These are phyloP conservation scores for Zopfia rhizophila DNA, from an alignment of 2,329 filamentous ascomycete genomes.

Conservation along the genomic window DNA sequence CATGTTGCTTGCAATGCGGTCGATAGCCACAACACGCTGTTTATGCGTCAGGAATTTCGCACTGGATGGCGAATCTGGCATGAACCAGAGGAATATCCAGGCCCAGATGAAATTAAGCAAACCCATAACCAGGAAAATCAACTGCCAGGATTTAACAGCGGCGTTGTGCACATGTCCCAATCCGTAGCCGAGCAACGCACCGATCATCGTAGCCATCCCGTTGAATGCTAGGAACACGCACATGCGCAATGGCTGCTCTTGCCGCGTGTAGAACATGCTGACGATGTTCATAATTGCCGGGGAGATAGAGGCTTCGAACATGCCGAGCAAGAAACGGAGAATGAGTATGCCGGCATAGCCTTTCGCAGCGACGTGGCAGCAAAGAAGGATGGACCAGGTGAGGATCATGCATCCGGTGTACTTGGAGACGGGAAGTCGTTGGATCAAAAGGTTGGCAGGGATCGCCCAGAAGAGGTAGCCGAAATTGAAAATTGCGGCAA, in stretches of 20 bases:
- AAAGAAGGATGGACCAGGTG: slow-evolving; percentile 58
- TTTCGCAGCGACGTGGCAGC: slow-evolving; percentile 50
- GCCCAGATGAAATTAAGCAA: slow-evolving; percentile 50
- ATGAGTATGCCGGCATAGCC: slow-evolving; percentile 49
- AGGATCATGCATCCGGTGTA: slow-evolving; percentile 52
- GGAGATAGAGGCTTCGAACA: slow-evolving; percentile 49
- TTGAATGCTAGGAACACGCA: slow-evolving; percentile 56
- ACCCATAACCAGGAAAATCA: slow-evolving; percentile 52
- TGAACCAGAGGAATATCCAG: slow-evolving; percentile 46
- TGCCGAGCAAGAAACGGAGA: slow-evolving; percentile 48
- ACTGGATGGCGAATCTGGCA: slow-evolving; percentile 50
- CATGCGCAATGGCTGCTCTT: slow-evolving; percentile 57
- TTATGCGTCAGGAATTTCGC: slow-evolving; percentile 52
- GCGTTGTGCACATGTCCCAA: slow-evolving; percentile 42
- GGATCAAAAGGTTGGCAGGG: slow-evolving; percentile 52
- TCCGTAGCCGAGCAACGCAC: slow-evolving; percentile 48
- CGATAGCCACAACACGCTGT: slow-evolving; percentile 52
- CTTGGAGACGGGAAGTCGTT: slow-evolving; percentile 48
- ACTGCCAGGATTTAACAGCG: slow-evolving; percentile 45
- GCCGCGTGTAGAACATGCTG: slow-evolving; percentile 48
- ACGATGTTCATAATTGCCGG: slow-evolving; percentile 53
- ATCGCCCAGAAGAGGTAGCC: slow-evolving; percentile 56
- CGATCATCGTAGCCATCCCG: slow-evolving; percentile 51
- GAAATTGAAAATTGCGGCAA: slow-evolving; percentile 57
- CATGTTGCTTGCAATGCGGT: slow-evolving; percentile 54